Base-by-base conservation (phyloP, 345 rosid genomes). In the Moricandia moricandioides region DNA sequence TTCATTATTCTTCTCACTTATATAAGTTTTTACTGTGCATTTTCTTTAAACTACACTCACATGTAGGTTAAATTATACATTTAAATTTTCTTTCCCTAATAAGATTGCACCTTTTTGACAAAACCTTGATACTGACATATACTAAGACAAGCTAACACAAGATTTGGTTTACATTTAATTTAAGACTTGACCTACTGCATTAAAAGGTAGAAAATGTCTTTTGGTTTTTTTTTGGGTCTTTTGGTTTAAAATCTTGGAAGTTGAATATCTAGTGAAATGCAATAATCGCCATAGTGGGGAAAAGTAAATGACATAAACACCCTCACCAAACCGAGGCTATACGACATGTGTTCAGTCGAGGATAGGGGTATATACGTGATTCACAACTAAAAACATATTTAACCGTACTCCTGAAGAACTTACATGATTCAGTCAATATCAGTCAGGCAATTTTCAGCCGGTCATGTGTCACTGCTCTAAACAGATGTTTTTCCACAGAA, bases 401-500 rank as follows among this genome's bases (percentile, higher is more conserved):
- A 47, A 78, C 81, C 74, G 81, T 72, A 72, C 78, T 78, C 60
- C 77, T 72, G 81, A 61, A 72, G 14, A 78, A 60, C 70, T 78
- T 78, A 49, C 77, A 65, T 62, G 61, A 73, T 61, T 67, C 74
- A 73, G 77, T 71, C 77, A 60, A 47, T 60, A 54, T 78, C 73
- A 55, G 2, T 33, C 70, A 54, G 73, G 43, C 11, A 65, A 27
- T 37, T 62, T 67, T 72, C 74, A 73, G 81, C 49, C 65, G 49
- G 68, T 65, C 78, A 67, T 67, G 78, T 73, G 78, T 73, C 55
- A 62, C 81, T 78, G 81, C 70, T 62, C 70, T 78, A 37, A 52
- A 67, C 81, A 68, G 74, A 67, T 71, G 70, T 59, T 71, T 67
- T 67, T 57, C 64, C 70, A 61, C 52, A 67, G 78, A 78, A 78